A percentile compares a stretch with the other conserved stretches of the same genome.
These are phyloP conservation scores for Apophysomyces ossiformis DNA, from an alignment of 371 early-diverging fungal species.

Conservation along the genomic window DNA sequence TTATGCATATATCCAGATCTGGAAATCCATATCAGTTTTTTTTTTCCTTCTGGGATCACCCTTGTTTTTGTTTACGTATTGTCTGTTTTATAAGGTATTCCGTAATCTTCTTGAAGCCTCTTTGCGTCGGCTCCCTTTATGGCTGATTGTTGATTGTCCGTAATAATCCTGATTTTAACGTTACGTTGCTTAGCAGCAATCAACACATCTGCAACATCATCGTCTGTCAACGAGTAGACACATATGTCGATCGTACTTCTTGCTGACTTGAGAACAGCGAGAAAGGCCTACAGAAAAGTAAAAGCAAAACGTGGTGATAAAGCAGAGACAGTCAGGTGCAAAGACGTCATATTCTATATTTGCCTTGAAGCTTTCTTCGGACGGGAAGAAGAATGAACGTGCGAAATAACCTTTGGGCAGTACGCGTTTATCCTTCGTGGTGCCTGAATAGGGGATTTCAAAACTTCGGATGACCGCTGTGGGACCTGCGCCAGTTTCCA, in stretches of 20 bases:
- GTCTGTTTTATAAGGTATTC: conserved; percentile 59
- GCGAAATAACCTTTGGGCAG: conserved; percentile 39
- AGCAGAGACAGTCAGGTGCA: neutral
- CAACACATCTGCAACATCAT: conserved; percentile 65
- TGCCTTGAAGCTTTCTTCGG: conserved; percentile 64
- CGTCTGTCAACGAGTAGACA: conserved; percentile 71
- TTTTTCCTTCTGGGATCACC: neutral
- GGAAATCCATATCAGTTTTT: neutral
- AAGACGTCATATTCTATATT: conserved; percentile 2
- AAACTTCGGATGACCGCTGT: conserved; percentile 36
- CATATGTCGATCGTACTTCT: conserved; percentile 62
- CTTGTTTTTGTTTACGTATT: conserved; percentile 34
- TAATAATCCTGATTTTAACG: conserved; percentile 57
- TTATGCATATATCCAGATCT: conserved; percentile 64
- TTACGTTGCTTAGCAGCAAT: conserved; percentile 61
- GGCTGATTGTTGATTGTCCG: conserved; percentile 68
- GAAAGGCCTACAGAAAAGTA: conserved; percentile 41
- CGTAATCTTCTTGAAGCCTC: conserved; percentile 53
- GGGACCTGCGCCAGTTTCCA: conserved; percentile 38
- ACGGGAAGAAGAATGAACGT: conserved; percentile 67
- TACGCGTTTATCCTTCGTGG: conserved; percentile 12
- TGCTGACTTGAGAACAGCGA: conserved; percentile 57
- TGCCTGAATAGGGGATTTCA: conserved; percentile 7
- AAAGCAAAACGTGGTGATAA: neutral
- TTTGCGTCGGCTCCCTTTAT: conserved; percentile 62